phyloP scores from a whole-genome alignment of 169 alveolate species.

The Plasmodium chabaudi region DNA sequence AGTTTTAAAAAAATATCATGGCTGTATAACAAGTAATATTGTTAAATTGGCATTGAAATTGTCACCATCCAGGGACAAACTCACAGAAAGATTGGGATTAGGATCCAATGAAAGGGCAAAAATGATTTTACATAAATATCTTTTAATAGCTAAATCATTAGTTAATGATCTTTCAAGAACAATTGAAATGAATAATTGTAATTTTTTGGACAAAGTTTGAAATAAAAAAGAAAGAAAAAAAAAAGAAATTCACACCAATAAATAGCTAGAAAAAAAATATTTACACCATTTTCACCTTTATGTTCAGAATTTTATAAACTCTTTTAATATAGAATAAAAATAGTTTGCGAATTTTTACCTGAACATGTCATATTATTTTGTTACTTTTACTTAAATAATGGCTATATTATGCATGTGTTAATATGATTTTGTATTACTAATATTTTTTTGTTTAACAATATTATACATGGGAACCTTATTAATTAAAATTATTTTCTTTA shows the following conservation, averaged over 20 bases:
- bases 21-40: constrained; percentile 39
- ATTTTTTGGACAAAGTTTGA: constrained; percentile 57
- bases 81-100: constrained; percentile 43
- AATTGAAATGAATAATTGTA: constrained; percentile 40
- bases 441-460: too few relatives aligned
- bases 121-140: constrained; percentile 20
- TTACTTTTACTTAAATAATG: too few relatives aligned
- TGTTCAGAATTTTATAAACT: too few relatives aligned
- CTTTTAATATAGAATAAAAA: too few relatives aligned
- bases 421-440: too few relatives aligned
- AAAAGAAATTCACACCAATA: not conserved
- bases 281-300: too few relatives aligned
- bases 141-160: constrained; percentile 41
- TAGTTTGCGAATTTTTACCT: too few relatives aligned
- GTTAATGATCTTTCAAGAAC: constrained; percentile 49
- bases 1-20: constrained; percentile 71
- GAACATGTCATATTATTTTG: too few relatives aligned
- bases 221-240: not conserved
- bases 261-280: too few relatives aligned
- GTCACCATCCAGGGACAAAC: constrained; percentile 46
- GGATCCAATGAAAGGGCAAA: constrained; percentile 27
- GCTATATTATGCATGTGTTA: too few relatives aligned
- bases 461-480: too few relatives aligned
- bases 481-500: too few relatives aligned
- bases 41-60: constrained; percentile 49